These are phyloP conservation scores for Graphiopsis chlorocephala DNA, from an alignment of 2,329 filamentous ascomycete species.

Conservation along the genomic window DNA sequence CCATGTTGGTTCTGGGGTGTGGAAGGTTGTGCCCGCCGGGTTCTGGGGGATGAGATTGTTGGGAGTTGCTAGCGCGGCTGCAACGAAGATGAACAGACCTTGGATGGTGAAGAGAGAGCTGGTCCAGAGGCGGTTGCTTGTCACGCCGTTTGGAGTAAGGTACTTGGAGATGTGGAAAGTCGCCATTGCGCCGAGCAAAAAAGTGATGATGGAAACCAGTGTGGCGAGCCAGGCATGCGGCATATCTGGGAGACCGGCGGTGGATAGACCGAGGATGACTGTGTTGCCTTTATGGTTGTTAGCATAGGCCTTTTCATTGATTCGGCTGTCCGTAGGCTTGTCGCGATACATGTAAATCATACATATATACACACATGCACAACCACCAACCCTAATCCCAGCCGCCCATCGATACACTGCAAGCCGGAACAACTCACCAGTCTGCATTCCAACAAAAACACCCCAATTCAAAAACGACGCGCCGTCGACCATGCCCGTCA, in stretches of 20 bases:
- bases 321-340: not conserved
- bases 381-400: not conserved
- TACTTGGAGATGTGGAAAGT: conserved; percentile 40
- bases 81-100: conserved; percentile 50
- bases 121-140: conserved; percentile 35
- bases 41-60: conserved; percentile 45
- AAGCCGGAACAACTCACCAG: conserved; percentile 36
- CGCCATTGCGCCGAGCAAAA: conserved; percentile 53
- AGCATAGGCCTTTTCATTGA: not conserved
- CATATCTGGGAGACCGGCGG: conserved; percentile 51
- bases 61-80: conserved; percentile 52
- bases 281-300: conserved; percentile 52
- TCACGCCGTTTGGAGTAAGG: conserved; percentile 37
- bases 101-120: conserved; percentile 55
- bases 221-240: conserved; percentile 55
- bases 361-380: not conserved
- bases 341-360: not conserved
- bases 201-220: conserved; percentile 52
- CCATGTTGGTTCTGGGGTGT: conserved; percentile 25
- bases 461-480: conserved; percentile 49
- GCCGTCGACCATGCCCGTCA: conserved; percentile 49
- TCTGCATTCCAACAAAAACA: conserved; percentile 54
- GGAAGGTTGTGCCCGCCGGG: conserved; percentile 32
- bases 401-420: not conserved
- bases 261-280: conserved; percentile 60